phyloP scores from a whole-genome alignment of 352 stramenopile species.

The Aphanomyces stellatus region DNA sequence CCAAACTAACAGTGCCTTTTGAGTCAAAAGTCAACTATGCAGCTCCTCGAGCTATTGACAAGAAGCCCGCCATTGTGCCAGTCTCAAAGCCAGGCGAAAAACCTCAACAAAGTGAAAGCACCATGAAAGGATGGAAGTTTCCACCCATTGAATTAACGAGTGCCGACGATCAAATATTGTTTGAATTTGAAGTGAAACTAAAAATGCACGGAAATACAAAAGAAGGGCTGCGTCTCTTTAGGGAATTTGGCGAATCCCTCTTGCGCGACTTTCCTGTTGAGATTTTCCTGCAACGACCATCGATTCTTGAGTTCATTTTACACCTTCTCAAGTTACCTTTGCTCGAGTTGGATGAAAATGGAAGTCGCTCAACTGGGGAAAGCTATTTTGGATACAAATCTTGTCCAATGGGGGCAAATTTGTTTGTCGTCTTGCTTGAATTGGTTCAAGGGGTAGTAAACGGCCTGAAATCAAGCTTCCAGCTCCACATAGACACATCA shows the following conservation, averaged over 20 bases:
- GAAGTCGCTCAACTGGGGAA: not conserved
- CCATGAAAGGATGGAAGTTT: conserved; percentile 46
- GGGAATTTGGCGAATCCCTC: conserved; percentile 41
- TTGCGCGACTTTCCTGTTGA: conserved; percentile 58
- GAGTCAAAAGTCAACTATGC: no score
- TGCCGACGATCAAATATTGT: conserved; percentile 61
- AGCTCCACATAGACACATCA: not conserved
- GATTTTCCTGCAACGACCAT: conserved; percentile 57
- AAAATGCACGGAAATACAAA: conserved; percentile 33
- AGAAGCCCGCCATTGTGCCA: no score
- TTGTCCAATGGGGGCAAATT: not conserved
- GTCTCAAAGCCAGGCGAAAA: no score
- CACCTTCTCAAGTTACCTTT: conserved; percentile 59
- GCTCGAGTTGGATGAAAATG: conserved; percentile 20
- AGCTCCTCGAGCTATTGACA: no score
- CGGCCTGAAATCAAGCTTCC: not conserved
- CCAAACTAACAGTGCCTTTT: no score
- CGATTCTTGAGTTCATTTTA: conserved; percentile 46
- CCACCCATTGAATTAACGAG: conserved; percentile 38
- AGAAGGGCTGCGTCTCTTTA: conserved; percentile 45
- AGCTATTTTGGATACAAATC: not conserved
- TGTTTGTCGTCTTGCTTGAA: not conserved
- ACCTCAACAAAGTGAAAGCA: no score
- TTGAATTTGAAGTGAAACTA: conserved; percentile 74
- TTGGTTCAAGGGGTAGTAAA: not conserved